A percentile compares a stretch with the other conserved stretches of the same genome.
Conservation (phyloP, 371 early-diverging fungal species). For the Mortierella sp. region DNA sequence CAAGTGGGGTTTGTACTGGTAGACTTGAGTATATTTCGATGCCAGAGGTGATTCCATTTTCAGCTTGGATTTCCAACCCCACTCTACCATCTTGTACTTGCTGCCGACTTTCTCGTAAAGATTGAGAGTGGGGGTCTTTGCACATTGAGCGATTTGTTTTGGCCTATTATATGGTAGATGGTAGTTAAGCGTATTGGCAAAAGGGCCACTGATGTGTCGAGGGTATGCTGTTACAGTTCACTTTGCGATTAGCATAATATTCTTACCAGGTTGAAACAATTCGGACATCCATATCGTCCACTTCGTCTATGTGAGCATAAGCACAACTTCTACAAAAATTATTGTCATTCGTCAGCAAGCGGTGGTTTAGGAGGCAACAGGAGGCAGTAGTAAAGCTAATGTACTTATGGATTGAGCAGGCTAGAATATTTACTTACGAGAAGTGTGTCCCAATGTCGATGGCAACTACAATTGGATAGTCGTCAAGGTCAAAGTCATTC, state of each 20-base stretch:
- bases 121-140: too few species aligned
- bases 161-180: neutral
- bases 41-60: slow-evolving; percentile 57
- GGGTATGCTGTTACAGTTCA: neutral
- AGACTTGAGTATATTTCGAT: slow-evolving; percentile 55
- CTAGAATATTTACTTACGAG: neutral
- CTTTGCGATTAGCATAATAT: slow-evolving; percentile 1
- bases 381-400: neutral
- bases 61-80: slow-evolving; percentile 67
- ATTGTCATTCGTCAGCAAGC: neutral
- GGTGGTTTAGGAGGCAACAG: neutral
- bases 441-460: neutral
- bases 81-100: slow-evolving; percentile 47
- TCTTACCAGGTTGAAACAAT: slow-evolving; percentile 27
- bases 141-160: neutral
- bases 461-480: neutral
- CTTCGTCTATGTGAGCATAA: slow-evolving; percentile 29
- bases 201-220: neutral
- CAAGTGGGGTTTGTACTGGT: slow-evolving; percentile 66
- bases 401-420: neutral
- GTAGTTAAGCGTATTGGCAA: neutral
- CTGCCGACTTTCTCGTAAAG: slow-evolving; percentile 52
- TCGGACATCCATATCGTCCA: slow-evolving; percentile 24
- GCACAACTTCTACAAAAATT: slow-evolving; percentile 35
- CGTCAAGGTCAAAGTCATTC: neutral